Evolutionary conservation across 768 basidiomycete genomes (phyloP), one percentile per base, ranked within the genome.

Genomic region (Mycena albidolilacea): DNA sequence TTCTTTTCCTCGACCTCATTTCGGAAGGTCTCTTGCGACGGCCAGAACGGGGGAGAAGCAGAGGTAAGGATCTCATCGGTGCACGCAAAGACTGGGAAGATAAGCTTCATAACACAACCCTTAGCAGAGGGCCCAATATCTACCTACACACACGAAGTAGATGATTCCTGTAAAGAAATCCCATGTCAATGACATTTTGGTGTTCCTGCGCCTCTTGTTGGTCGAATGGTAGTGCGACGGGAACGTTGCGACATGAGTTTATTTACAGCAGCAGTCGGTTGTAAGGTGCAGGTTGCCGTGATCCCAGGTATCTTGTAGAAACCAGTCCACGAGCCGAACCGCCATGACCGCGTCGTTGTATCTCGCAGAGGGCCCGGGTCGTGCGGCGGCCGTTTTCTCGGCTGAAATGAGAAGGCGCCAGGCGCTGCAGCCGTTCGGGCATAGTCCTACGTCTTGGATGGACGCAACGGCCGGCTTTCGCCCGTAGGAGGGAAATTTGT

Each of bases 281-380:
- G 19, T 58, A 67, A 1, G 66, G 55, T 46, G 43, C 7, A 30
- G 35, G 9, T 7, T 3, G 1, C 14, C 3, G 43, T 67, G n/a
- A 7, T 67, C 66, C 37, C 39, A 66, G 37, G 57, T 44, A 7
- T 66, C 65, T 17, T 66, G 57, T 1, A 66, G n/a, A n/a, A 66
- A 43, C 65, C 65, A 66, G 4, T 6, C 65, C 3, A 55, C 7
- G 38, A 57, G 54, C 7, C 65, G 50, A 23, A 66, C 39, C 17
- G 65, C 65, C 39, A 57, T n/a, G n/a, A 66, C n/a, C 30, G 57
- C 43, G 65, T 66, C 52, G 21, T 66, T 38, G n/a, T 66, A 66
- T 17, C 17, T 17, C 5, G 46, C 46, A 7, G 46, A 12, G 17
- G 46, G 17, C 15, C 7, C 5, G 17, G 46, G 46, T 1, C 12